Base-by-base conservation (phyloP, 257 asterid species). In the Gentiana straminea region DNA sequence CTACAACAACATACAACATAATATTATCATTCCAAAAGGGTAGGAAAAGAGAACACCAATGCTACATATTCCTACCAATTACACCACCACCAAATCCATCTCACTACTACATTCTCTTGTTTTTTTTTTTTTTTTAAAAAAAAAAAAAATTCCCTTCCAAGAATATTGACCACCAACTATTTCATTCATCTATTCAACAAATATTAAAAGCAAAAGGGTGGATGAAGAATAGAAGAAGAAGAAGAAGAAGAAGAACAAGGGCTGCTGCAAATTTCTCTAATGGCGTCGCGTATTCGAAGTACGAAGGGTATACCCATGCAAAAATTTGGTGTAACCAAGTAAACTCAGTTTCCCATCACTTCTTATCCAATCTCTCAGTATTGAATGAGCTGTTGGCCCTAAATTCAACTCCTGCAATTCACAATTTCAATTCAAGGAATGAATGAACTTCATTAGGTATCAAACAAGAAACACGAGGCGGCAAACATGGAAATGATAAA, bases 281-380 rank as follows among this genome's bases (percentile, higher is more conserved):
- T 75, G 84, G 47, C 79, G 88, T 77, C 95, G 81, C 57, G 67
- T 73, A 60, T 80, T 82, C 38, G 95, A 79, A 74, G 83, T 77
- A 3, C 94, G 95, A 61, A 81, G 75, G 3, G 97, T 86, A 71
- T 85, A 84, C 55, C 97, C 97, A 59, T 89, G 97, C 82, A 89
- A 86, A 75, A 85, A 83, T 80, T 85, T 89, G 54, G 94, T 81
- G 61, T 78, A 89, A 36, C 97, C 97, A 58, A 86, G 72, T 60
- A 89, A 67, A 65, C 83, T 78, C 50, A 89, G 92, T 67, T 80
- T 89, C 45, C 94, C 94, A 24, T 83, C 82, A 53, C 77, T 74
- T 71, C 78, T 78, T 53, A 83, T 59, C 95, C 97, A 89, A 58
- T 89, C 97, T 61, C 81, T 76, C 35, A 86, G 87, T 71, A 79